Percentiles rank a stretch among this genome's conserved stretches.
Conservation (phyloP, 73 alveolate genomes). For the Stentor coeruleus region DNA sequence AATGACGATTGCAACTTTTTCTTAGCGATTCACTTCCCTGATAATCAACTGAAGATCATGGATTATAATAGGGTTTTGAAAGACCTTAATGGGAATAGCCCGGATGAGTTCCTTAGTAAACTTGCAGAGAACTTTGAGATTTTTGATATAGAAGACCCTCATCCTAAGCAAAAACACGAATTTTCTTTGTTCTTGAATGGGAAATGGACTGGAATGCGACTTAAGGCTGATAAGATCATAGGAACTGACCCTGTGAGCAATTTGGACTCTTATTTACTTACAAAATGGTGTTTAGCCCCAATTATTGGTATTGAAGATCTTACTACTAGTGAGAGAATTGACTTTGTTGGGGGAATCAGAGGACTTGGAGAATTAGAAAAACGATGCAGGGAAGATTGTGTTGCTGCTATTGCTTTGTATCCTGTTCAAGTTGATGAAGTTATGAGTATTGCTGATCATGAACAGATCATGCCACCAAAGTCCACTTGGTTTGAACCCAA, state of each 20-base stretch:
- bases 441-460: slow-evolving; percentile 28
- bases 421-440: slow-evolving; percentile 30
- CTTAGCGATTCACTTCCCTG: slow-evolving; percentile 63
- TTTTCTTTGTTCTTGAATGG: slow-evolving; percentile 38
- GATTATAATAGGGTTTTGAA: slow-evolving; percentile 62
- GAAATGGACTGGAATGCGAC: slow-evolving; percentile 42
- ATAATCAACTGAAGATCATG: slow-evolving; percentile 44
- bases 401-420: slow-evolving; percentile 30
- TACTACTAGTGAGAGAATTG: slow-evolving; percentile 29
- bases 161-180: slow-evolving; percentile 34
- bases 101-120: slow-evolving; percentile 31
- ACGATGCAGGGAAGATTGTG: slow-evolving; percentile 23
- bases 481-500: slow-evolving; percentile 34
- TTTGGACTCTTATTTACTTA: slow-evolving; percentile 41
- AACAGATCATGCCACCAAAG: slow-evolving; percentile 34
- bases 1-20: slow-evolving; percentile 29
- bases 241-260: slow-evolving; percentile 32
- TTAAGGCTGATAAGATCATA: slow-evolving; percentile 39
- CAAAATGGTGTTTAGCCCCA: slow-evolving; percentile 22
- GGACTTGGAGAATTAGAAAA: slow-evolving; percentile 23
- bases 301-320: slow-evolving; percentile 29
- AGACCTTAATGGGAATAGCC: slow-evolving; percentile 38
- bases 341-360: slow-evolving; percentile 31
- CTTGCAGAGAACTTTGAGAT: slow-evolving; percentile 32
- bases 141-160: slow-evolving; percentile 27